Evolutionary conservation across 805 yeast genomes (phyloP), one percentile per base, ranked within the genome.

Genomic region (Zygotorulaspora danielsina): DNA sequence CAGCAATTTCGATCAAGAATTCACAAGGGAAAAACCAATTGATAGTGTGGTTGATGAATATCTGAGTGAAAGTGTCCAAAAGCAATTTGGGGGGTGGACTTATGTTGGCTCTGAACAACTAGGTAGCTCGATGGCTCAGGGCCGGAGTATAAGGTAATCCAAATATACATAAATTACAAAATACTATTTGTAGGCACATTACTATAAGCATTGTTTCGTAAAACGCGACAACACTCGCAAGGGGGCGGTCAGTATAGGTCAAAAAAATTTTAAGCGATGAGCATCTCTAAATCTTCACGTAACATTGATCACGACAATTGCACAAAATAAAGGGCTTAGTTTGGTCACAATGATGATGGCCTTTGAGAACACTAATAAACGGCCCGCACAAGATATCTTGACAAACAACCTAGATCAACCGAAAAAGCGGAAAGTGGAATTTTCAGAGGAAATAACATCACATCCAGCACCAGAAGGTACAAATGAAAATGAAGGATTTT

Each of bases 51-150:
- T 89, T 12, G 95, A 89, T 60, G 95, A 86, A 56, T 86, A 76
- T 51, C 72, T 93, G 46, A 84, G 94, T 55, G 97, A 88, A 53
- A 78, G 89, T 53, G 96, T 93, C n/a, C 98, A 93, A 64, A 79
- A 84, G 59, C 97, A 93, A 66, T 93, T 93, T 70, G 97, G 96
- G 33, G 97, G 98, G 5, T 93, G 98, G 98, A 90, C 97, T 2
- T 90, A 89, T 63, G 85, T 81, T 34, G 94, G 93, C 2, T 80
- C 73, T 34, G 75, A 70, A 43, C 71, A 67, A 41, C 44, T 70
- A 25, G 71, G 71, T 13, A 63, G 61, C 36, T 57, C 63, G 18
- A 53, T 57, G 58, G 46, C 51, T 2, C 64, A 59, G 34, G 63
- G 58, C 2, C 55, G 61, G 46, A 58, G 64, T 43, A 56, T 58